Evolutionary conservation across 805 yeast genomes (phyloP).

Genomic region (Barnettozyma pratensis): DNA sequence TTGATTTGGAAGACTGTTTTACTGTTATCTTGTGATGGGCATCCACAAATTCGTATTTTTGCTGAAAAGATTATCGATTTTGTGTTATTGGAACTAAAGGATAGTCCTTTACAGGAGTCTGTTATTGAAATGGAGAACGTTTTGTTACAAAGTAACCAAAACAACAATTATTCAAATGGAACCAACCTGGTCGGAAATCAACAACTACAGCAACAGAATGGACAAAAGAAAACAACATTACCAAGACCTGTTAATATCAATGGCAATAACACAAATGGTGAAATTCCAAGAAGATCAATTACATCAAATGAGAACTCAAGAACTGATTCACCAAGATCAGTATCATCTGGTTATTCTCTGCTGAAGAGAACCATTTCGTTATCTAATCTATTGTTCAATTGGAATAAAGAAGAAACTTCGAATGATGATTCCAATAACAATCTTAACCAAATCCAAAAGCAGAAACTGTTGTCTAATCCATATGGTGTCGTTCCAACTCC

Average conservation of each 20-base stretch:
- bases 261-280: slow-evolving; percentile 30
- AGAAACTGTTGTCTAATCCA: slow-evolving; percentile 16
- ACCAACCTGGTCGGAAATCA: slow-evolving; percentile 10
- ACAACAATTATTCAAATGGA: slow-evolving; percentile 6
- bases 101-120: slow-evolving; percentile 55
- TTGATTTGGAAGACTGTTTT: slow-evolving; percentile 85
- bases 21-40: slow-evolving; percentile 83
- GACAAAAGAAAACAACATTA: slow-evolving; percentile 26
- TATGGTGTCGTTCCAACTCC: slow-evolving; percentile 48
- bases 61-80: slow-evolving; percentile 76
- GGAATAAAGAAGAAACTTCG: slow-evolving; percentile 17
- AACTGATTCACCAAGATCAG: slow-evolving; percentile 4
- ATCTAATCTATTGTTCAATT: slow-evolving; percentile 24
- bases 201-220: slow-evolving; percentile 25
- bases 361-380: slow-evolving; percentile 25
- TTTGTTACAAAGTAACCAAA: slow-evolving; percentile 43
- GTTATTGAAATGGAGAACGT: slow-evolving; percentile 64
- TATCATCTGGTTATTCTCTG: slow-evolving; percentile 12
- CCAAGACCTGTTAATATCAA: slow-evolving; percentile 31
- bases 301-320: slow-evolving; percentile 6
- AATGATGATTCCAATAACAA: slow-evolving; percentile 8
- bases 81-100: slow-evolving; percentile 51
- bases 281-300: slow-evolving; percentile 14
- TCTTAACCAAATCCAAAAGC: neutral
- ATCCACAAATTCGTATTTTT: slow-evolving; percentile 64